phyloP scores from a whole-genome alignment of 495 filamentous ascomycete genomes.

The Hypoxylon rickii region DNA sequence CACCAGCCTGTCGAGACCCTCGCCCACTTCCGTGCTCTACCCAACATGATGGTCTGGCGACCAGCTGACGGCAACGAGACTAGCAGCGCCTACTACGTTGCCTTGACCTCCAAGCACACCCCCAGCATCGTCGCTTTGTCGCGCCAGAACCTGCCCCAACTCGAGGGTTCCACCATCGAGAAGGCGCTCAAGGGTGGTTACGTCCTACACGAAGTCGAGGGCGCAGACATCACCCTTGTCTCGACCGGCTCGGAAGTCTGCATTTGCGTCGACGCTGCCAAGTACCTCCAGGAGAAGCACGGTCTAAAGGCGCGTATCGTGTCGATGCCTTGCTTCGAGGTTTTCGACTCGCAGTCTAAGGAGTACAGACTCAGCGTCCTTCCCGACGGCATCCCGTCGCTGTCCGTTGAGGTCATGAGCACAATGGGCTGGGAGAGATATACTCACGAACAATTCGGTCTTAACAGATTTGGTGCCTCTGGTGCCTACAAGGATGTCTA shows the following conservation, averaged over 20 bases:
- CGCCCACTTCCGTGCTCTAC: conserved; percentile 97
- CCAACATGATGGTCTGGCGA: conserved; percentile 99
- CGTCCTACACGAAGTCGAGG: conserved; percentile 79
- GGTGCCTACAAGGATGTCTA: conserved; percentile 98
- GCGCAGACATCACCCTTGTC: conserved; percentile 85
- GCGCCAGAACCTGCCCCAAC: conserved; percentile 97
- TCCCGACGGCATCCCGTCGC: conserved; percentile 89
- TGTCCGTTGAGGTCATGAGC: conserved; percentile 93
- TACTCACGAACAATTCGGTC: conserved; percentile 97
- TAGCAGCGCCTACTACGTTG: conserved; percentile 95
- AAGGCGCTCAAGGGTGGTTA: conserved; percentile 93
- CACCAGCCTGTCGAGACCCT: conserved; percentile 99
- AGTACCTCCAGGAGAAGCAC: conserved; percentile 88
- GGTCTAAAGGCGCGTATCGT: conserved; percentile 88
- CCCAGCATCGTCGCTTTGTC: conserved; percentile 93
- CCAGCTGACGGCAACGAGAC: conserved; percentile 99
- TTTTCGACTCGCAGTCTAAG: conserved; percentile 93
- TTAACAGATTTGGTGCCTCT: conserved; percentile 97
- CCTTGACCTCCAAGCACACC: conserved; percentile 87
- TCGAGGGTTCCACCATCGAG: conserved; percentile 89
- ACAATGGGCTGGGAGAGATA: conserved; percentile 97
- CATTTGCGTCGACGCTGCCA: conserved; percentile 89
- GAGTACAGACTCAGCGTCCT: conserved; percentile 89
- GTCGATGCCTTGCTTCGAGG: conserved; percentile 95
- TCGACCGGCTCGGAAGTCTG: conserved; percentile 96